phyloP scores from a whole-genome alignment of 306 rosid genomes.

The Mimosa bimucronata region DNA sequence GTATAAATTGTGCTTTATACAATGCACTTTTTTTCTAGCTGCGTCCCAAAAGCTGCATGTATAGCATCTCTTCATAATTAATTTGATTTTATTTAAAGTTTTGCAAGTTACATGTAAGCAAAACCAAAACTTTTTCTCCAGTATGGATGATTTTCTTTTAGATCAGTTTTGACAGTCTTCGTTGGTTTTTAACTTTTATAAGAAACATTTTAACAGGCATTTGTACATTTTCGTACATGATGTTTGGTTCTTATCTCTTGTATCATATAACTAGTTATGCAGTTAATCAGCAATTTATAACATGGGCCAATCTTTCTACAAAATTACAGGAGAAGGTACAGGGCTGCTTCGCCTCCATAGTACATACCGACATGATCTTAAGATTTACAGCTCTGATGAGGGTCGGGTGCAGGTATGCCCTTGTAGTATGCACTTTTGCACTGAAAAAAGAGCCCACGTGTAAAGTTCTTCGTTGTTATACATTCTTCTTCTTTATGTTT shows the following conservation, averaged over 20 bases:
- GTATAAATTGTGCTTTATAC: not conserved
- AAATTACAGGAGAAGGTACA: conserved; percentile 86
- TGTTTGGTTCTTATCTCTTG: conserved; percentile 28
- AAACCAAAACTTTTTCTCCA: not conserved
- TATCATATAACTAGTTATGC: conserved; percentile 10
- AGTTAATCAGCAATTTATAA: conserved; percentile 25
- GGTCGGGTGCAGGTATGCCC: conserved; percentile 96
- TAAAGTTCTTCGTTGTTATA: conserved; percentile 1
- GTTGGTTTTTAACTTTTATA: not conserved
- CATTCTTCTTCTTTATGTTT: conserved; percentile 1
- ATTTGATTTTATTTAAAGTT: not conserved
- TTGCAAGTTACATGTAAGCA: not conserved
- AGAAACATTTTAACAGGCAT: not conserved
- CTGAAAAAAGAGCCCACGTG: conserved; percentile 10
- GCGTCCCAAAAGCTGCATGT: not conserved
- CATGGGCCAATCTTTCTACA: conserved; percentile 28
- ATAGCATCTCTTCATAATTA: not conserved
- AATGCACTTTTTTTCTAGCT: not conserved
- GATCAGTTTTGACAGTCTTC: not conserved
- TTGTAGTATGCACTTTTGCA: conserved; percentile 8
- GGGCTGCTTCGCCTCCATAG: conserved; percentile 98
- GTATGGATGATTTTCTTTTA: not conserved
- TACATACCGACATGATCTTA: conserved; percentile 93
- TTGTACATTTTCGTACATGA: conserved; percentile 16
- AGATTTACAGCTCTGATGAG: conserved; percentile 98